Conservation (phyloP, 2,329 filamentous ascomycete species). For the Verticillium isaacii region DNA sequence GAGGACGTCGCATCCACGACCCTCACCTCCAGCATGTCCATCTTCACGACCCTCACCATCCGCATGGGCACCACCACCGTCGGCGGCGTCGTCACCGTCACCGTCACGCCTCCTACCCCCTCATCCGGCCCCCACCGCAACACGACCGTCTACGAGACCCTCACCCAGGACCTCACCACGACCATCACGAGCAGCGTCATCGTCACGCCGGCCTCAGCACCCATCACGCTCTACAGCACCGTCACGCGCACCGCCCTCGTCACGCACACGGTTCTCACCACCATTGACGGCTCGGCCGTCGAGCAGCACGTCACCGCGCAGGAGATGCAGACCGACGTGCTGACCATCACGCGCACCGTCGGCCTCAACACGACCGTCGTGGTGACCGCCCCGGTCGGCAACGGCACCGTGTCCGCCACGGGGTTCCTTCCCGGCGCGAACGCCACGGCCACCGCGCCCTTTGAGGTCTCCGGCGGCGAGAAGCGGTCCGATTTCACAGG, state of each 20-base stretch:
- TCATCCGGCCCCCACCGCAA: not conserved
- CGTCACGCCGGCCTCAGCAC: constrained; percentile 1
- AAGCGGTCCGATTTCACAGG: constrained; percentile 24
- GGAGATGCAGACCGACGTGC: constrained; percentile 22
- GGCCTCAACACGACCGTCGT: constrained; percentile 7
- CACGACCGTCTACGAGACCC: not conserved
- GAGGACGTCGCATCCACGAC: not conserved
- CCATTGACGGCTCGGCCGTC: constrained; percentile 19
- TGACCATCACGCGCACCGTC: constrained; percentile 22
- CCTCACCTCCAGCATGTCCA: not conserved
- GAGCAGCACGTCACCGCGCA: constrained; percentile 16
- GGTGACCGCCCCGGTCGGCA: constrained; percentile 8
- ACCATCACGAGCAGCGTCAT: not conserved
- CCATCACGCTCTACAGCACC: constrained; percentile 5
- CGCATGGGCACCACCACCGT: constrained; percentile 4
- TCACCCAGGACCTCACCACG: not conserved
- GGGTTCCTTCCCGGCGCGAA: constrained; percentile 14
- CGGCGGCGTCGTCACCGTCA: constrained; percentile 6
- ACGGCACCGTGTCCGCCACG: constrained; percentile 12
- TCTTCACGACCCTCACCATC: constrained; percentile 5
- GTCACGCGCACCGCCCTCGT: constrained; percentile 6
- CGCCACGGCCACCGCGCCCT: constrained; percentile 16
- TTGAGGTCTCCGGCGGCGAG: constrained; percentile 25
- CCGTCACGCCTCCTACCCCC: not conserved
- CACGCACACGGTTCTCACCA: constrained; percentile 20